Conservation (phyloP, 2,329 filamentous ascomycete genomes). For the Didymella sp. region DNA sequence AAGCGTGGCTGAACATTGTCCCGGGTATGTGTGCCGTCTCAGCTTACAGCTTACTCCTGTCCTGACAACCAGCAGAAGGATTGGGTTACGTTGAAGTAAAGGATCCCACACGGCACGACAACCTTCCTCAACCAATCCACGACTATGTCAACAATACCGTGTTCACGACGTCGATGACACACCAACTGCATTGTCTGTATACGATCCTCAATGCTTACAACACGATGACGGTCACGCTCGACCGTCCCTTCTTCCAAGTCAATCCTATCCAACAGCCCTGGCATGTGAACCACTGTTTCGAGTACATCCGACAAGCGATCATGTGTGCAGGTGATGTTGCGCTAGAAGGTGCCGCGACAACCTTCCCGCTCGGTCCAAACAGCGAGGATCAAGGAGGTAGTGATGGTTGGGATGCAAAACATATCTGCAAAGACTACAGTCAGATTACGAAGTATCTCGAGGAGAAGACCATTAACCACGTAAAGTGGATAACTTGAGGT, state of each 20-base stretch:
- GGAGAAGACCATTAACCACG: slow-evolving; percentile 35
- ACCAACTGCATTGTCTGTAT: slow-evolving; percentile 46
- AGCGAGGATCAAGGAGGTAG: slow-evolving; percentile 43
- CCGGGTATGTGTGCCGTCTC: slow-evolving; percentile 28
- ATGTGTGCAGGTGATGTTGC: slow-evolving; percentile 47
- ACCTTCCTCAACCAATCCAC: slow-evolving; percentile 43
- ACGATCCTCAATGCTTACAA: slow-evolving; percentile 45
- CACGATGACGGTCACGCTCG: slow-evolving; percentile 29
- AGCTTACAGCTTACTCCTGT: neutral
- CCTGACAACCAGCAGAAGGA: slow-evolving; percentile 30
- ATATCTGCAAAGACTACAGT: slow-evolving; percentile 44
- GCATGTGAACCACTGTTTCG: slow-evolving; percentile 48
- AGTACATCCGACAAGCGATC: slow-evolving; percentile 44
- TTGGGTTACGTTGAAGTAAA: slow-evolving; percentile 44
- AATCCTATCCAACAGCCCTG: slow-evolving; percentile 40
- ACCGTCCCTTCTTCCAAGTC: slow-evolving; percentile 12
- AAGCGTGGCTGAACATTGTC: slow-evolving; percentile 43
- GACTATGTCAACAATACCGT: slow-evolving; percentile 41
- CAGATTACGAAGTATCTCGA: slow-evolving; percentile 43
- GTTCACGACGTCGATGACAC: slow-evolving; percentile 44
- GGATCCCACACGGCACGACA: slow-evolving; percentile 29
- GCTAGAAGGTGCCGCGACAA: slow-evolving; percentile 43
- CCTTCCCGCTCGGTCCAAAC: slow-evolving; percentile 34
- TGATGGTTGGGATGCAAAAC: slow-evolving; percentile 45
- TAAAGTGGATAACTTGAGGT: slow-evolving; percentile 38